Evolutionary conservation across 176 grass and related monocot genomes (phyloP).

Genomic region (Chloris gayana): DNA sequence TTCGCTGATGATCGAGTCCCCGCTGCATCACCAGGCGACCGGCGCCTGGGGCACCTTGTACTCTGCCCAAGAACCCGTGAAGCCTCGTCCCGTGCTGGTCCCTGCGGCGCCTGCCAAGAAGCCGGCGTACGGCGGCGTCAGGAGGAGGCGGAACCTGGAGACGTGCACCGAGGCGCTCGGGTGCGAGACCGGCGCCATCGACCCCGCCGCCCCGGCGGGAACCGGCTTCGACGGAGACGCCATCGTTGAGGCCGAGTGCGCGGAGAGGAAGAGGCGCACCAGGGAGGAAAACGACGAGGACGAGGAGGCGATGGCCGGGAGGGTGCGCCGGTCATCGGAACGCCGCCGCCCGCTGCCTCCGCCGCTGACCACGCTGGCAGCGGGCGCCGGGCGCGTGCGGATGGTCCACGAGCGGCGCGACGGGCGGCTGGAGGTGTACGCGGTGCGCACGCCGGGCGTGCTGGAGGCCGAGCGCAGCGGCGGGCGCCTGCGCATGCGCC

Average conservation of each 20-base stretch:
- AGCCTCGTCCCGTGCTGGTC: not conserved
- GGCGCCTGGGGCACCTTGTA: constrained; percentile 31
- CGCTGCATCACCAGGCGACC: constrained; percentile 20
- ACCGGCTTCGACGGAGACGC: not conserved
- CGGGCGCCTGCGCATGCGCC: constrained; percentile 57
- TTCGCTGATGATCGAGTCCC: constrained; percentile 36
- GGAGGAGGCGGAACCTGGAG: constrained; percentile 56
- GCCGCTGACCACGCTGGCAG: constrained; percentile 57
- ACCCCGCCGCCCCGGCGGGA: not conserved
- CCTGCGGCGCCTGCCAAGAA: not conserved
- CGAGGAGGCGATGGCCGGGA: not conserved
- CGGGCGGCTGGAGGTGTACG: constrained; percentile 65
- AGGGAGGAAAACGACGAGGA: constrained; percentile 21
- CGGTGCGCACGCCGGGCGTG: constrained; percentile 35
- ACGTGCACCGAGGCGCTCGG: constrained; percentile 79
- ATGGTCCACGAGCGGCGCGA: constrained; percentile 62
- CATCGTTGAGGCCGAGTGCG: not conserved
- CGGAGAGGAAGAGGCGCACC: constrained; percentile 32
- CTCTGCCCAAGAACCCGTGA: constrained; percentile 10
- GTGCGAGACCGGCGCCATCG: constrained; percentile 71
- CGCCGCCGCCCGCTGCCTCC: constrained; percentile 48
- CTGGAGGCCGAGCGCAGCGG: constrained; percentile 64
- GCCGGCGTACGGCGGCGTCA: constrained; percentile 23
- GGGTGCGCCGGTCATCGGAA: not conserved
- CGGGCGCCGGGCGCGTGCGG: not conserved